These are phyloP conservation scores for Colletotrichum sp. DNA, from an alignment of 2,329 filamentous ascomycete genomes.

Conservation along the genomic window DNA sequence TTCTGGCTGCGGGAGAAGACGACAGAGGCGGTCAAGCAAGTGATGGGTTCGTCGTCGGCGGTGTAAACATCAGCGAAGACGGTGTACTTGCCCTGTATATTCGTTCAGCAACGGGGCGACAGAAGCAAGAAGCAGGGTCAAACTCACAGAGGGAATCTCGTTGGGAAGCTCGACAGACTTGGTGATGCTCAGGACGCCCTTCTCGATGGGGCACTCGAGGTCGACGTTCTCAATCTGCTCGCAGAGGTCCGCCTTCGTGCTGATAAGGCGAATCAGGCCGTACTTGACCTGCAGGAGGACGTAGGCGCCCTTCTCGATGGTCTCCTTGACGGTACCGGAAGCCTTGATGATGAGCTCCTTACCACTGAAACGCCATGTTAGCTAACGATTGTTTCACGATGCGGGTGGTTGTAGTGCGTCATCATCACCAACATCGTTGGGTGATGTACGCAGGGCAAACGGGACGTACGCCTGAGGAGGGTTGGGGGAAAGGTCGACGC, in stretches of 20 bases:
- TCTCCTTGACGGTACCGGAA: slow-evolving; percentile 73
- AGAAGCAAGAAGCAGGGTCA: neutral
- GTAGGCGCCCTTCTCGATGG: slow-evolving; percentile 79
- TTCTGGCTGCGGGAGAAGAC: slow-evolving; percentile 56
- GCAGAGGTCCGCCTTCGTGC: slow-evolving; percentile 82
- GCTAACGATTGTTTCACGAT: slow-evolving; percentile 15
- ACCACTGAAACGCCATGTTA: slow-evolving; percentile 61
- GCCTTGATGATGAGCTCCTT: slow-evolving; percentile 79
- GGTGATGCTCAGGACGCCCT: slow-evolving; percentile 73
- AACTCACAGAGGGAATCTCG: slow-evolving; percentile 85
- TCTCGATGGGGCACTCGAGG: slow-evolving; percentile 84
- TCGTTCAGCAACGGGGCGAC: slow-evolving; percentile 23
- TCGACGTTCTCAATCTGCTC: slow-evolving; percentile 89
- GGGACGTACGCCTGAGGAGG: slow-evolving; percentile 80
- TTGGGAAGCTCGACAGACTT: slow-evolving; percentile 87
- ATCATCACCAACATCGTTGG: neutral
- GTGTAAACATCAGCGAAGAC: slow-evolving; percentile 87
- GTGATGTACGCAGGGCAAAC: neutral
- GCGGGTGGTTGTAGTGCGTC: neutral
- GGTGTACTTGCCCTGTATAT: slow-evolving; percentile 79
- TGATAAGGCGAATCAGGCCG: slow-evolving; percentile 88
- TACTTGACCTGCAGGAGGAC: slow-evolving; percentile 90
- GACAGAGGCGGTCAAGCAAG: slow-evolving; percentile 82
- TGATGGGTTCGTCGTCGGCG: slow-evolving; percentile 75
- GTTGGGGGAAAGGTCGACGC: slow-evolving; percentile 84